Conservation (phyloP, 2,329 filamentous ascomycete species). For the Orbilia blumenaviensis region DNA sequence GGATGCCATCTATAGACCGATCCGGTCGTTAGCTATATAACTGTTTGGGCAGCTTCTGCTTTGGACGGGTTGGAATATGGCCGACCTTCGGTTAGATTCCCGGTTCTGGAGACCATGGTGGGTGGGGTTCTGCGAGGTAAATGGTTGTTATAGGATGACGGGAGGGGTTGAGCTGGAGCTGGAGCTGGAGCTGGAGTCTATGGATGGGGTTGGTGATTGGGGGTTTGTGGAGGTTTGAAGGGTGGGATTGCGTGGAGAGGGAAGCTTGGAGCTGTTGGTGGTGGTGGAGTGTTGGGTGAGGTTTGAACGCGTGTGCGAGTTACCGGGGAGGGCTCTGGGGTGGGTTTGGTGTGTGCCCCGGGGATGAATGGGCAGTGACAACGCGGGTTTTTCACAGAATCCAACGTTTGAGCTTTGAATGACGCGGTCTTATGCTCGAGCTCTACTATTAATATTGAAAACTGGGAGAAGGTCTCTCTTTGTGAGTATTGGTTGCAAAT, state of each 20-base stretch:
- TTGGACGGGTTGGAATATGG: slow-evolving; percentile 22
- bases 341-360: neutral
- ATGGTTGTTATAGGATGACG: too few relatives aligned
- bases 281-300: slow-evolving; percentile 33
- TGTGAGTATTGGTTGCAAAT: too few relatives aligned
- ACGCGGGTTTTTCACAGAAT: neutral
- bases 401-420: neutral
- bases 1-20: slow-evolving; percentile 83
- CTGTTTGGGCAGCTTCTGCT: neutral
- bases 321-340: neutral
- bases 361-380: neutral
- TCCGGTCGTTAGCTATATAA: slow-evolving; percentile 33
- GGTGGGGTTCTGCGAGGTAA: slow-evolving; percentile 4
- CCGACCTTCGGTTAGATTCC: slow-evolving; percentile 71
- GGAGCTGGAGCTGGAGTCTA: too few relatives aligned
- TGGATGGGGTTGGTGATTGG: neutral
- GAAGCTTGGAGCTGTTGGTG: slow-evolving; percentile 38
- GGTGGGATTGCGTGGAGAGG: slow-evolving; percentile 29
- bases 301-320: slow-evolving; percentile 45
- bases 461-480: too few relatives aligned
- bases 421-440: too few relatives aligned
- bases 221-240: neutral
- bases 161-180: neutral
- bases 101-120: slow-evolving; percentile 65
- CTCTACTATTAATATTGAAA: too few relatives aligned